A percentile compares a stretch with the other conserved stretches of the same genome.
Evolutionary conservation across 2,329 filamentous ascomycete genomes (phyloP).

Genomic region (Plectosphaerella sp.): DNA sequence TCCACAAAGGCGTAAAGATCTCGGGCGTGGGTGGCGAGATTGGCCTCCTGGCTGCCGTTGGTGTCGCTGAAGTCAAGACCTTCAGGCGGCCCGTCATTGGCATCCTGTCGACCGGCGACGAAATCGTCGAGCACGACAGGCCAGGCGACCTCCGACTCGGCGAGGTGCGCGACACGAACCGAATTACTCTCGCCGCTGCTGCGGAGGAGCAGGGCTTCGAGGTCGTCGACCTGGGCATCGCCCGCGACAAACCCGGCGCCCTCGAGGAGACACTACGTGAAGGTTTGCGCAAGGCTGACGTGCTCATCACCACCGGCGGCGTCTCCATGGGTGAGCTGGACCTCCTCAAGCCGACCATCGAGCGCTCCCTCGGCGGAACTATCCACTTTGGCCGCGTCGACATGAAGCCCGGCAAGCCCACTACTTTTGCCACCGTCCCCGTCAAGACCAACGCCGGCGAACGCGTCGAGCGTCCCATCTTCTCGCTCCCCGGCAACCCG

Average conservation of each 20-base stretch:
- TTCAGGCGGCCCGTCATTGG: constrained; percentile 77
- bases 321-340: constrained; percentile 98
- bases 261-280: constrained; percentile 75
- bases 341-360: constrained; percentile 92
- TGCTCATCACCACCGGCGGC: constrained; percentile 88
- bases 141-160: constrained; percentile 63
- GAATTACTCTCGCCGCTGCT: constrained; percentile 80
- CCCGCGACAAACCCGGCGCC: constrained; percentile 64
- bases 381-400: constrained; percentile 95
- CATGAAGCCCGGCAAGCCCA: constrained; percentile 98
- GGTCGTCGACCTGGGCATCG: constrained; percentile 82
- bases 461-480: constrained; percentile 66
- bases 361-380: constrained; percentile 80
- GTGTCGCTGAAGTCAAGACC: constrained; percentile 64
- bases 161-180: constrained; percentile 90
- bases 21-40: constrained; percentile 87
- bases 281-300: constrained; percentile 68
- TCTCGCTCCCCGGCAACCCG: constrained; percentile 90
- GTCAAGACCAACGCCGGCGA: constrained; percentile 55
- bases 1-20: constrained; percentile 76
- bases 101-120: constrained; percentile 89
- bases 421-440: constrained; percentile 88
- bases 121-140: constrained; percentile 74
- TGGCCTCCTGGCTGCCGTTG: constrained; percentile 82
- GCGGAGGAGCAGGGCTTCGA: constrained; percentile 70